Conservation (phyloP, 108 stramenopile species). For the Pinguiococcus pyrenoidosus region DNA sequence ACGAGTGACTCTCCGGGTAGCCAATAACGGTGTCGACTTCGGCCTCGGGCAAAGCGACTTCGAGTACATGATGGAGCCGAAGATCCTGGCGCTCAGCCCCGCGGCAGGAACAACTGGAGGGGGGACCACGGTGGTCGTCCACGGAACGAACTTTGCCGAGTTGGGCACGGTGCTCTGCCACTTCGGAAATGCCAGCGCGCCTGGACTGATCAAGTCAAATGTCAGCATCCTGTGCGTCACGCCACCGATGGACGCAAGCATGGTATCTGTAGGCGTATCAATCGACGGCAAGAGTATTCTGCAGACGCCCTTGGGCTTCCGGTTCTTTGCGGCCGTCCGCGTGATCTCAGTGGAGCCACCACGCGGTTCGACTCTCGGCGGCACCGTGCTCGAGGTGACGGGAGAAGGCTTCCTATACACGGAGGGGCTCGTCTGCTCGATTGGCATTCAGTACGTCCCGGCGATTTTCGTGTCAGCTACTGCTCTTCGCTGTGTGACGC, state of each 20-base stretch:
- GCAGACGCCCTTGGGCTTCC: no score
- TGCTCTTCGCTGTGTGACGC: background rate
- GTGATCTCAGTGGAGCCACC: slow-evolving; percentile 12
- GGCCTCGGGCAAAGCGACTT: background rate
- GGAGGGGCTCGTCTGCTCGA: slow-evolving; percentile 12
- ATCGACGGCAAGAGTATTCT: no score
- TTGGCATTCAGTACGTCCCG: slow-evolving; percentile 2
- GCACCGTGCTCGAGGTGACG: background rate
- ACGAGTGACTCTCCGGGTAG: slow-evolving; percentile 3
- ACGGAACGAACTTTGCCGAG: no score
- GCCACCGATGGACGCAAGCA: no score
- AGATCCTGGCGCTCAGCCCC: no score
- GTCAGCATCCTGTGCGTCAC: slow-evolving; percentile 5
- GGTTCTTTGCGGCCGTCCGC: background rate
- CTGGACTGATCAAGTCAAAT: background rate
- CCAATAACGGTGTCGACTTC: slow-evolving; percentile 35
- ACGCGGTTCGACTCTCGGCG: background rate
- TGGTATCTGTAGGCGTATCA: no score
- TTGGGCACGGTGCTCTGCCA: no score
- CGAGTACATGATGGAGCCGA: no score
- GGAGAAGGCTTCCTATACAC: slow-evolving; percentile 11
- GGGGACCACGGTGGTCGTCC: no score
- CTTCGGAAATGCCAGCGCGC: background rate
- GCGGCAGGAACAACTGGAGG: no score
- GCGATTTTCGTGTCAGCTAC: slow-evolving; percentile 4